A percentile compares a stretch with the other conserved stretches of the same genome.
Evolutionary conservation across 2,329 filamentous ascomycete species (phyloP).

Genomic region (Botrytis fragariae): DNA sequence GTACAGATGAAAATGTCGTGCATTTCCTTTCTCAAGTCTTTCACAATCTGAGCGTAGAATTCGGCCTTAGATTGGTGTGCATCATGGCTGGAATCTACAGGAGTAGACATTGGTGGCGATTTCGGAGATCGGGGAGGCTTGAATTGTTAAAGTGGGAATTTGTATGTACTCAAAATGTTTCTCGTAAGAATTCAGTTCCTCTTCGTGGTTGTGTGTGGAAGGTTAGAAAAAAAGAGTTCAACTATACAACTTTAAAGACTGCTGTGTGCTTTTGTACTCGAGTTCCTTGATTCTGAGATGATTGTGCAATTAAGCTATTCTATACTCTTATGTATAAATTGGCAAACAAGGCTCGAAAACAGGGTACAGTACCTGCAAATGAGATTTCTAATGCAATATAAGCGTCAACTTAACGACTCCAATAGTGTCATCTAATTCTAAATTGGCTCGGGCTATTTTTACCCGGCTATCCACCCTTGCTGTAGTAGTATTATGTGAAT

Average conservation of each 20-base stretch:
- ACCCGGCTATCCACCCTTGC: too few relatives aligned
- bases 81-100: background rate
- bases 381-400: background rate
- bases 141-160: background rate
- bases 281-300: background rate
- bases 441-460: too few relatives aligned
- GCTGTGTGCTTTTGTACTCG: background rate
- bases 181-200: accelerated
- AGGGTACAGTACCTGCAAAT: too few relatives aligned
- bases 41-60: background rate
- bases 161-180: background rate
- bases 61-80: background rate
- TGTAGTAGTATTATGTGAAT: background rate
- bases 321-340: background rate
- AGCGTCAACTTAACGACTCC: background rate
- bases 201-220: background rate
- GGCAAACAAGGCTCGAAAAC: background rate
- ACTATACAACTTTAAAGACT: background rate
- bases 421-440: background rate
- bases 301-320: background rate
- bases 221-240: background rate
- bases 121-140: background rate
- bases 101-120: background rate
- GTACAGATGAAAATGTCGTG: background rate
- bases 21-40: background rate